These are phyloP conservation scores for Physaria fendleri DNA, from an alignment of 345 rosid genomes.

Conservation along the genomic window DNA sequence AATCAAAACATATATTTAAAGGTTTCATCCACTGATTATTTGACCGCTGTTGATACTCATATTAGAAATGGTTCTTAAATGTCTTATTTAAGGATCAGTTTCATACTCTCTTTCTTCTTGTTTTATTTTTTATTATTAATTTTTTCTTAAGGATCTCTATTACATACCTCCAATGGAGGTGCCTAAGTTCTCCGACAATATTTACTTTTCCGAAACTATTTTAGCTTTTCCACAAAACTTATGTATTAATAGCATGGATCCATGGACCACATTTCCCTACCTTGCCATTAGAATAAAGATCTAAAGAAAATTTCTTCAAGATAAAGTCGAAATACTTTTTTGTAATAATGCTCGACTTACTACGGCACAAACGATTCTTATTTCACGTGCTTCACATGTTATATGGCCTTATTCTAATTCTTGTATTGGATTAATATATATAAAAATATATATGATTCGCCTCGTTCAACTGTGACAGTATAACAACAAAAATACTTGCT, in stretches of 20 bases:
- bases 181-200: too few species aligned
- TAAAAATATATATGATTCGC: background rate
- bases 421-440: background rate
- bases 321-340: background rate
- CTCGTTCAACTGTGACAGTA: background rate
- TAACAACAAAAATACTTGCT: background rate
- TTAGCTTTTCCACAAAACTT: background rate
- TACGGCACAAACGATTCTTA: background rate
- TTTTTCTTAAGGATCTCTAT: too few species aligned
- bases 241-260: background rate
- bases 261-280: background rate
- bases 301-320: background rate
- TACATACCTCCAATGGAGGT: too few species aligned
- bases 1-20: too few species aligned
- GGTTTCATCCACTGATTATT: too few species aligned
- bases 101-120: too few species aligned
- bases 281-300: background rate
- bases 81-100: too few species aligned
- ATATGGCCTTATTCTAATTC: background rate
- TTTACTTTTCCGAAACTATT: background rate
- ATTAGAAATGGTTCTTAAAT: too few species aligned
- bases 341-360: background rate
- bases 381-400: background rate
- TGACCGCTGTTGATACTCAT: too few species aligned
- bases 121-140: too few species aligned